Evolutionary conservation across 768 basidiomycete species (phyloP).

Genomic region (Roridomyces roridus): DNA sequence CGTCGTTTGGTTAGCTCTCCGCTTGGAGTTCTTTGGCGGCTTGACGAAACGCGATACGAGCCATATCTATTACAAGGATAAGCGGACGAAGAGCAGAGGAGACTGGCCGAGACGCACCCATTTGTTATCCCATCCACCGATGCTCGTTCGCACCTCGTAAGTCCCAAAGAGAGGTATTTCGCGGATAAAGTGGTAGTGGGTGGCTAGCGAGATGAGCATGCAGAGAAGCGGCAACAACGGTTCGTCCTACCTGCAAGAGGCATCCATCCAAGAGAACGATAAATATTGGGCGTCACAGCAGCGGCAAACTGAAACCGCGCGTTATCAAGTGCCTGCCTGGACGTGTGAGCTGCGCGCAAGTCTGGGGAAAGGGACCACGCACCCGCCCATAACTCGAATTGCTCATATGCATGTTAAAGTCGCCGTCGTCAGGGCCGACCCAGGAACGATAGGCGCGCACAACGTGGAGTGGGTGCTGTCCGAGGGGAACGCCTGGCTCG

Average conservation of each 20-base stretch:
- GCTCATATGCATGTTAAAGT: constrained; percentile 76
- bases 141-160: constrained; percentile 53
- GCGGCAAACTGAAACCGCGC: constrained; percentile 55
- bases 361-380: too few species aligned
- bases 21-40: too few species aligned
- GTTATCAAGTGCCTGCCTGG: constrained; percentile 67
- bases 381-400: constrained; percentile 51
- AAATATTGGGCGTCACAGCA: constrained; percentile 58
- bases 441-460: neutral
- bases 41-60: too few species aligned
- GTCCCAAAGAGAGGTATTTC: constrained; percentile 54
- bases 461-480: neutral
- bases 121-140: constrained; percentile 60
- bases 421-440: constrained; percentile 70
- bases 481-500: neutral
- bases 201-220: constrained; percentile 38
- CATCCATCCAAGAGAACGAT: constrained; percentile 63
- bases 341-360: constrained; percentile 40
- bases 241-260: constrained; percentile 63
- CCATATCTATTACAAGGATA: too few species aligned
- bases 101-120: constrained; percentile 46
- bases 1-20: too few species aligned
- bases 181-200: constrained; percentile 51
- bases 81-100: neutral
- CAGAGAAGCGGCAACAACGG: constrained; percentile 9